Evolutionary conservation across 1,284 basidiomycete genomes (phyloP).

Genomic region (Microbotryum violaceum): DNA sequence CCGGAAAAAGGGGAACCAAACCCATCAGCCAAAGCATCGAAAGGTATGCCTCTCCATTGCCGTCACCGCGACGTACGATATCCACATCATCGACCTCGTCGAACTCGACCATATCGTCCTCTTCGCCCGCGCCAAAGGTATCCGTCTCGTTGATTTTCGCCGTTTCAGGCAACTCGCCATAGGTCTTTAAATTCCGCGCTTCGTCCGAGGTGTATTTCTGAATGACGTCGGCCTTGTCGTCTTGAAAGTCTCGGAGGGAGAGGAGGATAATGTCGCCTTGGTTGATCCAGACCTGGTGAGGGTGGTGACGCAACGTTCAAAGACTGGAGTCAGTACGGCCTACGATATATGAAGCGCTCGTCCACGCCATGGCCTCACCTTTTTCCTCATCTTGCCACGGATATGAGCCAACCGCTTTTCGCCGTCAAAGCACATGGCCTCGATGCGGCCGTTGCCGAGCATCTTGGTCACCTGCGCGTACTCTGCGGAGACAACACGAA

Average conservation of each 20-base stretch:
- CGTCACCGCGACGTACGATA: neutral
- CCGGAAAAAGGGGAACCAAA: neutral
- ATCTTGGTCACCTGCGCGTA: slow-evolving; percentile 98
- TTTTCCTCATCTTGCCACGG: slow-evolving; percentile 98
- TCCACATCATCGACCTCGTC: slow-evolving; percentile 26
- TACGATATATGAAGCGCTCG: no score
- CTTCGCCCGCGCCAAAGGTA: slow-evolving; percentile 77
- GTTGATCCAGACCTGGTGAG: slow-evolving; percentile 99
- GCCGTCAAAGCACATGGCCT: slow-evolving; percentile 97
- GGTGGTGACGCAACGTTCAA: no score
- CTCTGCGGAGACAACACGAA: slow-evolving; percentile 48
- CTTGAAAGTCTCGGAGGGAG: slow-evolving; percentile 97
- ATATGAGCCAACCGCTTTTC: slow-evolving; percentile 97
- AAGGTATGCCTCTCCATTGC: neutral
- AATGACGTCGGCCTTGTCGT: slow-evolving; percentile 98
- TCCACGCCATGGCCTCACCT: slow-evolving; percentile 63
- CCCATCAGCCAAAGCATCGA: neutral
- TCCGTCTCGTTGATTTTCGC: slow-evolving; percentile 99
- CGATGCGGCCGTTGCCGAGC: slow-evolving; percentile 95
- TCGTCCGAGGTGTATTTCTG: slow-evolving; percentile 82
- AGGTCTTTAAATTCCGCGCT: slow-evolving; percentile 87
- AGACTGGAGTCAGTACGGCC: no score
- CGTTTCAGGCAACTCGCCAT: slow-evolving; percentile 94
- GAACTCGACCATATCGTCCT: slow-evolving; percentile 27
- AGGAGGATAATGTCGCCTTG: slow-evolving; percentile 96